These are phyloP conservation scores for Terfezia boudieri DNA, from an alignment of 495 filamentous ascomycete species.

Conservation along the genomic window DNA sequence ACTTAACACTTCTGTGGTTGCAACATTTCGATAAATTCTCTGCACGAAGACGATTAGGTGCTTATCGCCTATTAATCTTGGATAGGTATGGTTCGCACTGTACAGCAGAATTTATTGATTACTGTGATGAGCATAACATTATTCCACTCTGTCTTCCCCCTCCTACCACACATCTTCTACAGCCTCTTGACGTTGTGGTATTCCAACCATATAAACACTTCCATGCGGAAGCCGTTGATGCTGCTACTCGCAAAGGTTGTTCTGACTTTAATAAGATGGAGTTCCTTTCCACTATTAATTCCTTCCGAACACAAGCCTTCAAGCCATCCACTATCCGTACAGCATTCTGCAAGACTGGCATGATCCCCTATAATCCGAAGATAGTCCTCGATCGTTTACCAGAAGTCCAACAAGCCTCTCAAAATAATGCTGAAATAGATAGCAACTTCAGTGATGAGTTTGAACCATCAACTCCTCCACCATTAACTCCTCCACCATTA, in stretches of 20 bases:
- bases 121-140: constrained; percentile 3
- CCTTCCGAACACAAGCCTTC: neutral
- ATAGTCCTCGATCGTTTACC: neutral
- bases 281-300: neutral
- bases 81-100: constrained; percentile 5
- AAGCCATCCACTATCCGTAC: neutral
- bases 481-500: too few relatives aligned
- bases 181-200: constrained; percentile 4
- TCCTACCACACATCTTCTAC: constrained; percentile 4
- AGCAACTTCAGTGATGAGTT: too few relatives aligned
- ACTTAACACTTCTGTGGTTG: constrained; percentile 1
- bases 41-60: neutral
- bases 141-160: constrained; percentile 4
- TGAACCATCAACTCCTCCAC: too few relatives aligned
- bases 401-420: neutral
- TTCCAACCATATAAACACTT: constrained; percentile 1
- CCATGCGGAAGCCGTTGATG: constrained; percentile 4
- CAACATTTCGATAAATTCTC: constrained; percentile 1
- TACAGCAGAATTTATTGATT: constrained; percentile 7
- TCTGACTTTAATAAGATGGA: neutral
- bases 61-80: constrained; percentile 1
- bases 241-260: neutral
- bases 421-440: too few relatives aligned
- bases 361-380: neutral
- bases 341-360: neutral